Base-by-base conservation (phyloP, 2,329 filamentous ascomycete species). In the Penicillium sp. region DNA sequence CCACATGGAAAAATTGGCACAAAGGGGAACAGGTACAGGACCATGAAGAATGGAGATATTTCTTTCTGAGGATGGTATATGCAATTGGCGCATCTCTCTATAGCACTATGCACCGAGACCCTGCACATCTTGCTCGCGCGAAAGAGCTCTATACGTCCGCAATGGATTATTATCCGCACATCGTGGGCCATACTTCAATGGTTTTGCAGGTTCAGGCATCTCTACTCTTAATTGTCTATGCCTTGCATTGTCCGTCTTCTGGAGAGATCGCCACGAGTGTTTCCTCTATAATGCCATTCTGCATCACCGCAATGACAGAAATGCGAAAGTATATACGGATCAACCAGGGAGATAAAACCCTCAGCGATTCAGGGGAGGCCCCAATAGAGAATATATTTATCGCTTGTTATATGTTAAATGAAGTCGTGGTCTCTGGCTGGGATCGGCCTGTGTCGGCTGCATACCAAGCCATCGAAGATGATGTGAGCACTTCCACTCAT, bases 321-420 rank as follows among this genome's bases (percentile, higher is more conserved):
- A 56, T 66, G 7, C 51, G 47, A 29, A 66, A 62, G 39, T 52
- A 56, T 12, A 54, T 55, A 2, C 58, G 54, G 4, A 34, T 49
- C n/a, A 46, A 41, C 9, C 17, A 42, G 5, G 47, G 59, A 7
- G 55, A 54, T 29, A 53, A 52, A 12, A 36, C 37, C 15, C 51
- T 45, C 21, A 48, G 48, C 3, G 40, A 39, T 10, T 47, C 53
- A 9, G 54, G 51, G 8, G 59, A 61, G 21, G 34, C 47, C 7
- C 49, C 62, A 18, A 56, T 58, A 1, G 64, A 66, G 51, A 59
- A 59, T 10, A 59, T 66, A 52, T 66, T 66, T 6, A 66, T 66
- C 18, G 60, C 63, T 18, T 65, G 63, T 44, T 66, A 60, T 33
- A 66, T 66, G 64, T 50, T 66, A 17, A 66, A 66, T 30, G 64